A percentile compares a stretch with the other conserved stretches of the same genome.
These are phyloP conservation scores for Echinosophora koreensis DNA, from an alignment of 306 rosid species.

Conservation along the genomic window DNA sequence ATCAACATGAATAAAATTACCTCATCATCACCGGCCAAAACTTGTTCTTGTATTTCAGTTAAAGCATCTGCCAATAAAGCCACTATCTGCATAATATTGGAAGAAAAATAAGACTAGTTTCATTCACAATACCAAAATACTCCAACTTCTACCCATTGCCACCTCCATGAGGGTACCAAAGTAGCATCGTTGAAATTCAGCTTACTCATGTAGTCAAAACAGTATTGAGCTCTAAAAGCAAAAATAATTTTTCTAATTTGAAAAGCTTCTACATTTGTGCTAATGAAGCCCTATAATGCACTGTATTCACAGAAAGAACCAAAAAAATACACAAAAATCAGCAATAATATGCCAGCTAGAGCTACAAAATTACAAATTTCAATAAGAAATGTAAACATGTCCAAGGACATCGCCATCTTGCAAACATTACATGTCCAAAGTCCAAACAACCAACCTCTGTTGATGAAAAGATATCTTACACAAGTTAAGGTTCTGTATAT, in stretches of 20 bases:
- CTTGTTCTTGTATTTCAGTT: constrained; percentile 89
- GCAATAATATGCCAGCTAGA: not conserved
- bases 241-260: constrained; percentile 11
- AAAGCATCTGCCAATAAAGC: constrained; percentile 85
- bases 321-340: not conserved
- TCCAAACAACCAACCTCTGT: not conserved
- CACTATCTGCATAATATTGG: constrained; percentile 69
- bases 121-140: constrained; percentile 3
- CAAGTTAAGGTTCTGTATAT: constrained; percentile 15
- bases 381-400: constrained; percentile 19
- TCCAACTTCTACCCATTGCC: constrained; percentile 11
- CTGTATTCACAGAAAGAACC: not conserved
- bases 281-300: not conserved
- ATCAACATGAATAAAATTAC: constrained; percentile 46
- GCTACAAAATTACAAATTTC: not conserved
- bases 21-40: constrained; percentile 73
- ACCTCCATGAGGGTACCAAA: not conserved
- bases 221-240: constrained; percentile 18
- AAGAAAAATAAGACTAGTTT: not conserved
- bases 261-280: not conserved
- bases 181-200: constrained; percentile 6
- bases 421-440: constrained; percentile 10
- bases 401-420: not conserved
- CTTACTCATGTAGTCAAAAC: constrained; percentile 11
- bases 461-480: not conserved